Base-by-base conservation (phyloP, 768 basidiomycete species). In the Leucocoprinus sp. region DNA sequence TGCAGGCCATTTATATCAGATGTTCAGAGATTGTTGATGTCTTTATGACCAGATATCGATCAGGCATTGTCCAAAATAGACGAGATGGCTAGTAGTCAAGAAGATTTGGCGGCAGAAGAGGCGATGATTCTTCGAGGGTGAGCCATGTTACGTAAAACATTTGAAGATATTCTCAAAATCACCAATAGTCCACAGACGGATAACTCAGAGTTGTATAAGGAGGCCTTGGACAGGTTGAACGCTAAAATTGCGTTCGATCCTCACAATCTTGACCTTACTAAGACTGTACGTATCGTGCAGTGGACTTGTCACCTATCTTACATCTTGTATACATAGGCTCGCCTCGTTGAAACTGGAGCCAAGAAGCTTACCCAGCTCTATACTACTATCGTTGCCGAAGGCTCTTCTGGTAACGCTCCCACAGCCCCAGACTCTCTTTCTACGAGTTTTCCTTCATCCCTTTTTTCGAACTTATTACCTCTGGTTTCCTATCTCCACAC, bases 321-420 rank as follows among this genome's bases (percentile, higher is more conserved):
- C 12, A 6, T 8, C 15, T 27, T 47, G 24, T 12, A 40, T 6
- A 35, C 49, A 12, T 50, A 67, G 71, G 82, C 84, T n/a, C 77
- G 82, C 33, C 72, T 91, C 4, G 68, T 90, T 7, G 87, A 90
- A 64, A 85, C 85, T 1, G 88, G 89, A 6, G 78, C 80, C 4
- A 89, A 89, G 67, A 89, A 88, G 57, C 68, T 91, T 8, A 73
- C 80, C 0, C 86, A 88, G 54, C 63, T 89, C 9, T 91, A 84
- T 57, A 92, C 86, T n/a, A 88, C 86, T 55, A 70, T 85, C 24
- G 84, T 89, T n/a, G 88, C 89, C 2, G 87, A 89, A 63, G 84
- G 78, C 19, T 90, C 85, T 1, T 83, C 86, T 2, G 86, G 86
- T 22, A 69, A 73, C n/a, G 78, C 82, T 4, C 80, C 78, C 11